A percentile compares a stretch with the other conserved stretches of the same genome.
Evolutionary conservation across 2,329 filamentous ascomycete species (phyloP).

Genomic region (Botrytis cinerea): DNA sequence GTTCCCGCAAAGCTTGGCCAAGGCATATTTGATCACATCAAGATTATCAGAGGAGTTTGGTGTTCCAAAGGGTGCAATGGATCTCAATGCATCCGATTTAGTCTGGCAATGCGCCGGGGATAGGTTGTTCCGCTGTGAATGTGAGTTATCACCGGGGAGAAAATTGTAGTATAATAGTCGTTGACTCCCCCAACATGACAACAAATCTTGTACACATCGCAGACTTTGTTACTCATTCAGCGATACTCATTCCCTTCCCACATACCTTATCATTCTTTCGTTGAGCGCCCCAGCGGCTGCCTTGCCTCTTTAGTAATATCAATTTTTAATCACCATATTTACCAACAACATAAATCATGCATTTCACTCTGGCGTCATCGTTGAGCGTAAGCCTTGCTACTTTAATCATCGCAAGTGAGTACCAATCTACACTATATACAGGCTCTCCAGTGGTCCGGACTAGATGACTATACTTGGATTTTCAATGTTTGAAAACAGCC

Average conservation of each 20-base stretch:
- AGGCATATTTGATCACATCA: not conserved
- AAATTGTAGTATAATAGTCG: constrained; percentile 4
- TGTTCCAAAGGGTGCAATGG: constrained; percentile 28
- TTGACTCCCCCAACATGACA: not conserved
- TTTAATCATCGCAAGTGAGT: constrained; percentile 35
- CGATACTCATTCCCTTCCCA: constrained; percentile 29
- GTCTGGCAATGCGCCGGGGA: not conserved
- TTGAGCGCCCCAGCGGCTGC: constrained; percentile 41
- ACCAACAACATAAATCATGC: constrained; percentile 32
- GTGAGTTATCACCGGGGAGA: constrained; percentile 18
- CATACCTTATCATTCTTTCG: constrained; percentile 34
- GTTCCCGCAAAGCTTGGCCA: not conserved
- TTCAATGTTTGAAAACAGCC: not conserved
- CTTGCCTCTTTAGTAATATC: constrained; percentile 32
- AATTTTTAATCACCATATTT: constrained; percentile 23
- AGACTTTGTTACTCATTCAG: not conserved
- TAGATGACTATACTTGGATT: not conserved
- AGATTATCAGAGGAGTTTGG: too few species aligned
- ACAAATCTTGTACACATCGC: not conserved
- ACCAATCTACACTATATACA: not conserved
- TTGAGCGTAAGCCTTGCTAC: constrained; percentile 35
- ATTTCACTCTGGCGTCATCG: constrained; percentile 29
- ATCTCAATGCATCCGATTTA: constrained; percentile 29
- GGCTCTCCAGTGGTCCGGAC: not conserved
- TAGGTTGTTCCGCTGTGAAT: constrained; percentile 30